These are phyloP conservation scores for Linnemannia elongata DNA, from an alignment of 192 early-diverging fungal species.

Conservation along the genomic window DNA sequence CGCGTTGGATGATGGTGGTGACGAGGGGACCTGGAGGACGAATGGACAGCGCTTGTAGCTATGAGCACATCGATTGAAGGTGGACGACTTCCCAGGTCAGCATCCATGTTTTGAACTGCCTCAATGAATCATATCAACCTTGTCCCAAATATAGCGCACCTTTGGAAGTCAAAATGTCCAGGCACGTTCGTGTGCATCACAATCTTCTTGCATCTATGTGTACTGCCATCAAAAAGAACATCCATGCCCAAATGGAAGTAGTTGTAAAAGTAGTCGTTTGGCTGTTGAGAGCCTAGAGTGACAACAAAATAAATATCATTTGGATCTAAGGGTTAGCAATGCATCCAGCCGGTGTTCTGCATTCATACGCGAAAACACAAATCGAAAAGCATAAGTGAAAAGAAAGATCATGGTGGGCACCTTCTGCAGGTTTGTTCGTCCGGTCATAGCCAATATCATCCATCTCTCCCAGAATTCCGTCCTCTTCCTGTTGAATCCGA, in stretches of 20 bases:
- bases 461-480: conserved; percentile 47
- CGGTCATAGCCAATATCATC: conserved; percentile 51
- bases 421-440: conserved; percentile 23
- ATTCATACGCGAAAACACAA: background rate
- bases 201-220: conserved; percentile 79
- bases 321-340: background rate
- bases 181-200: conserved; percentile 79
- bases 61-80: background rate
- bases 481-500: conserved; percentile 35
- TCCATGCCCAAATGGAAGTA: conserved; percentile 84
- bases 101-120: background rate
- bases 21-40: conserved; percentile 55
- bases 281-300: conserved; percentile 48
- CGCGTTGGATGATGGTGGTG: conserved; percentile 4
- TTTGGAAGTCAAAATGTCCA: conserved; percentile 78
- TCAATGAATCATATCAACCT: too few species aligned
- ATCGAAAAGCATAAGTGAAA: background rate
- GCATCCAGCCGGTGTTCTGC: background rate
- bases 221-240: conserved; percentile 75
- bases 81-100: background rate
- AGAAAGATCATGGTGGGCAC: background rate
- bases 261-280: conserved; percentile 83
- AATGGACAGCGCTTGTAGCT: conserved; percentile 73
- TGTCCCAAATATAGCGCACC: conserved; percentile 36
- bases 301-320: background rate